phyloP scores from a whole-genome alignment of 208 protist genomes.

The Herpetomonas samuelpessoai region DNA sequence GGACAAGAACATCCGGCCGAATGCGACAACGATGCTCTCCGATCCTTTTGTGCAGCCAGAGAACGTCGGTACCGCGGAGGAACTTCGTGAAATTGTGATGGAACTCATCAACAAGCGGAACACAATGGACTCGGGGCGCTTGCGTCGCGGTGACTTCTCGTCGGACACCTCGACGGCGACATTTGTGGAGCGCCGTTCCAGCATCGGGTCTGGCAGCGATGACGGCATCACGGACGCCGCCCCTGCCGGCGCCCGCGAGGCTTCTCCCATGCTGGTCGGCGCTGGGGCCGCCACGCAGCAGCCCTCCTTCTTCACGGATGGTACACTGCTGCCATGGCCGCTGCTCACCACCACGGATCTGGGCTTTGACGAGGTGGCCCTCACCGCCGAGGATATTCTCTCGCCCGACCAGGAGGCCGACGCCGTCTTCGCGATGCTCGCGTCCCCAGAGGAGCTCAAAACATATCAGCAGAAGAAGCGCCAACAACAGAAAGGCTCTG shows the following conservation, averaged over 20 bases:
- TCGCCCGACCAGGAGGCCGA: conserved; percentile 3
- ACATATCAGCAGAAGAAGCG: neutral
- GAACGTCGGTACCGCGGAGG: conserved; percentile 49
- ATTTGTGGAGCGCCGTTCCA: conserved; percentile 39
- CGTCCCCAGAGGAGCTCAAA: neutral
- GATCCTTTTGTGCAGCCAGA: conserved; percentile 73
- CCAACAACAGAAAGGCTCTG: no score
- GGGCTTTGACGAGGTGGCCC: conserved; percentile 59
- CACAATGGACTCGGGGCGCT: conserved; percentile 29
- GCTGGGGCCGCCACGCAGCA: conserved; percentile 4
- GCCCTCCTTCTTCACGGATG: conserved; percentile 19
- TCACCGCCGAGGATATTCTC: conserved; percentile 5
- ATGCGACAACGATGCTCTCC: conserved; percentile 65
- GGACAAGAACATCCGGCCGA: conserved; percentile 69
- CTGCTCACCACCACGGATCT: conserved; percentile 68
- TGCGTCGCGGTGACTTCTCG: conserved; percentile 29
- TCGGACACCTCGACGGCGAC: conserved; percentile 43
- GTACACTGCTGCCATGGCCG: conserved; percentile 43
- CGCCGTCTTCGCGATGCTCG: conserved; percentile 14
- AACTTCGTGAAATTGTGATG: conserved; percentile 62
- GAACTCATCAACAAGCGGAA: conserved; percentile 47
- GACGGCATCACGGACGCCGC: conserved; percentile 1
- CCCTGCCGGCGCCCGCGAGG: conserved; percentile 5
- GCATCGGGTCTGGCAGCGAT: conserved; percentile 2
- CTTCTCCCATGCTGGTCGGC: neutral